These are phyloP conservation scores for Globisporangium paddicum DNA, from an alignment of 352 stramenopile genomes.

Conservation along the genomic window DNA sequence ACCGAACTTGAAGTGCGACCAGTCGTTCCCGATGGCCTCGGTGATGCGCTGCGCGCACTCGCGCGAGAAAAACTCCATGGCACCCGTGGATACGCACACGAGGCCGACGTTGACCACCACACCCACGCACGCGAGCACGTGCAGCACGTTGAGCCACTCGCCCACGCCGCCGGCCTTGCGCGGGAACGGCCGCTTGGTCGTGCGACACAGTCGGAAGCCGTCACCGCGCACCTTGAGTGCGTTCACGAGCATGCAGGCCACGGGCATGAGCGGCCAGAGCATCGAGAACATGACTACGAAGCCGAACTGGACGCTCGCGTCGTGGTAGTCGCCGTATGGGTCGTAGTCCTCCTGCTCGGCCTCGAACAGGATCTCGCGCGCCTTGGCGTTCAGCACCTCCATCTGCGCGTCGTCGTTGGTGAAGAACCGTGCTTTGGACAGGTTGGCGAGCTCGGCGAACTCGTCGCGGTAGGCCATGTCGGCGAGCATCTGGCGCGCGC, in stretches of 20 bases:
- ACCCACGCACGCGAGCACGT: slow-evolving; percentile 56
- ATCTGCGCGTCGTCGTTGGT: slow-evolving; percentile 63
- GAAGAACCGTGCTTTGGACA: slow-evolving; percentile 60
- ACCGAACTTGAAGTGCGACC: slow-evolving; percentile 61
- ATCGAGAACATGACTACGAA: slow-evolving; percentile 88
- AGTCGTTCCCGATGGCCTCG: slow-evolving; percentile 49
- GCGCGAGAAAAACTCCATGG: slow-evolving; percentile 67
- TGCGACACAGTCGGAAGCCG: slow-evolving; percentile 67
- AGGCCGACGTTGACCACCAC: slow-evolving; percentile 77
- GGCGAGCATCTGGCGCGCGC: slow-evolving; percentile 50
- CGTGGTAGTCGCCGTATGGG: slow-evolving; percentile 78
- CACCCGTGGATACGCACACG: slow-evolving; percentile 73
- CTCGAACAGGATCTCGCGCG: slow-evolving; percentile 69
- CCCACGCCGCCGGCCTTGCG: slow-evolving; percentile 69
- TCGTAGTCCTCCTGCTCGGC: slow-evolving; percentile 77
- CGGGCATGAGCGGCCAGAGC: slow-evolving; percentile 78
- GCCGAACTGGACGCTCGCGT: slow-evolving; percentile 77
- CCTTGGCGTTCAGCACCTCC: slow-evolving; percentile 61
- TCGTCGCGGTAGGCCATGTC: slow-evolving; percentile 54
- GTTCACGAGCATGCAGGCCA: slow-evolving; percentile 73
- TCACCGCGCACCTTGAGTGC: slow-evolving; percentile 77
- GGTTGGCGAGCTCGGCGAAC: slow-evolving; percentile 42
- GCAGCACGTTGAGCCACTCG: slow-evolving; percentile 68
- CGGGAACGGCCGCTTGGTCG: slow-evolving; percentile 67
- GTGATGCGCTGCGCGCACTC: slow-evolving; percentile 49